These are phyloP conservation scores for Blastomyces percursus DNA, from an alignment of 2,329 filamentous ascomycete genomes.

Conservation along the genomic window DNA sequence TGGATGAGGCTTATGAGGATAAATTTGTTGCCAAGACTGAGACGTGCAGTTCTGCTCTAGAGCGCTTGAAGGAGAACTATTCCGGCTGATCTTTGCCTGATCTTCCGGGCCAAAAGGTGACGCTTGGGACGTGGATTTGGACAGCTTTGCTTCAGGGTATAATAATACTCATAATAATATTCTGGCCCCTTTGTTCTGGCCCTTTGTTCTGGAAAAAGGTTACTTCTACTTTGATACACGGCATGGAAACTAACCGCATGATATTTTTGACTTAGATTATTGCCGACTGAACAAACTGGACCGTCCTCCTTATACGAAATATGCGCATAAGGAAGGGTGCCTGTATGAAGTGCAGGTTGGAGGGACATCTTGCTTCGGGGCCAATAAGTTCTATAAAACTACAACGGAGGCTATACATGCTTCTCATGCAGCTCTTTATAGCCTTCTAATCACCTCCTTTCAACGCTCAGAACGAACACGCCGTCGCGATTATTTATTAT, in stretches of 20 bases:
- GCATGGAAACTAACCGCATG: not conserved
- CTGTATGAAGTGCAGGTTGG: conserved; percentile 21
- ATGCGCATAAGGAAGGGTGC: conserved; percentile 16
- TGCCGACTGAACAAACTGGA: conserved; percentile 15
- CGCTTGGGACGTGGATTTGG: conserved; percentile 22
- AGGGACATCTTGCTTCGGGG: conserved; percentile 15
- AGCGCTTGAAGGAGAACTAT: conserved; percentile 17
- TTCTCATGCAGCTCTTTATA: conserved; percentile 21
- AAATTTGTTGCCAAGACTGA: conserved; percentile 17
- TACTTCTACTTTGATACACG: not conserved
- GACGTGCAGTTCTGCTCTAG: conserved; percentile 22
- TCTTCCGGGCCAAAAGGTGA: conserved; percentile 15
- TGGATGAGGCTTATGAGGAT: conserved; percentile 9
- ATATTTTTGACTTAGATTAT: conserved; percentile 15
- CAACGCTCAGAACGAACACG: too few relatives aligned
- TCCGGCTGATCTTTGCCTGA: conserved; percentile 22
- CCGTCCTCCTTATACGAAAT: conserved; percentile 18
- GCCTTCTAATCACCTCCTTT: conserved; percentile 6
- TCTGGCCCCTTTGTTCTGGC: not conserved
- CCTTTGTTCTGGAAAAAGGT: not conserved
- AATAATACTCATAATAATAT: not conserved
- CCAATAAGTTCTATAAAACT: conserved; percentile 15
- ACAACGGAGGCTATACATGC: conserved; percentile 21
- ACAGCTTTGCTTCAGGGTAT: conserved; percentile 21
- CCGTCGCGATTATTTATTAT: too few relatives aligned